Percentiles rank a stretch among this genome's conserved stretches.
Conservation (phyloP, 2,329 filamentous ascomycete genomes). For the Lanzia echinophila region DNA sequence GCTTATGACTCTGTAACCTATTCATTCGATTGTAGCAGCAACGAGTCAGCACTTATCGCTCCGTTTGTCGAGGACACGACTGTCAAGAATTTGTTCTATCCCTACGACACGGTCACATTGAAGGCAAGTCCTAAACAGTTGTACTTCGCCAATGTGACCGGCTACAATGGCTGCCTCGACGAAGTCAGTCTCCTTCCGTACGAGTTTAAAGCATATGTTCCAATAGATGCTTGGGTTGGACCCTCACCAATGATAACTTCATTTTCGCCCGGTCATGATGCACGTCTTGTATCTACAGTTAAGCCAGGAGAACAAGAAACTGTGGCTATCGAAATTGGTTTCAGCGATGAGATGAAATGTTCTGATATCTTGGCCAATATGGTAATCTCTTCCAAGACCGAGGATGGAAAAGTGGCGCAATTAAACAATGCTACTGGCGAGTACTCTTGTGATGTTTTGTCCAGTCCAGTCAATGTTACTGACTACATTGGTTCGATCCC, state of each 20-base stretch:
- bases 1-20: slow-evolving; percentile 44
- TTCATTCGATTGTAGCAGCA: slow-evolving; percentile 45
- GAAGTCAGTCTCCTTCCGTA: slow-evolving; percentile 46
- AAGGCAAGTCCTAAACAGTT: slow-evolving; percentile 39
- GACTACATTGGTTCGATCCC: slow-evolving; percentile 46
- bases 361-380: slow-evolving; percentile 44
- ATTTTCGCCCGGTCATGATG: slow-evolving; percentile 54
- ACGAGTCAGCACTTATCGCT: slow-evolving; percentile 43
- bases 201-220: slow-evolving; percentile 52
- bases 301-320: slow-evolving; percentile 35
- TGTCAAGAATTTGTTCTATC: slow-evolving; percentile 58
- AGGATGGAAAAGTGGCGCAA: slow-evolving; percentile 36
- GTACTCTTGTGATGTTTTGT: slow-evolving; percentile 34
- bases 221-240: slow-evolving; percentile 41
- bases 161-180: slow-evolving; percentile 51
- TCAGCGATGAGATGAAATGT: slow-evolving; percentile 56
- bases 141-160: slow-evolving; percentile 39
- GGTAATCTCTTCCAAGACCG: slow-evolving; percentile 46
- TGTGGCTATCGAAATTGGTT: slow-evolving; percentile 48
- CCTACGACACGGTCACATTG: slow-evolving; percentile 50
- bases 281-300: slow-evolving; percentile 44
- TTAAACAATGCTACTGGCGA: slow-evolving; percentile 39
- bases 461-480: slow-evolving; percentile 32
- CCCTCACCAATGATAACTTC: slow-evolving; percentile 50
- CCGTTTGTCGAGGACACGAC: slow-evolving; percentile 47